Base-by-base conservation (phyloP, 2,329 filamentous ascomycete species). In the Monosporascus sp. region DNA sequence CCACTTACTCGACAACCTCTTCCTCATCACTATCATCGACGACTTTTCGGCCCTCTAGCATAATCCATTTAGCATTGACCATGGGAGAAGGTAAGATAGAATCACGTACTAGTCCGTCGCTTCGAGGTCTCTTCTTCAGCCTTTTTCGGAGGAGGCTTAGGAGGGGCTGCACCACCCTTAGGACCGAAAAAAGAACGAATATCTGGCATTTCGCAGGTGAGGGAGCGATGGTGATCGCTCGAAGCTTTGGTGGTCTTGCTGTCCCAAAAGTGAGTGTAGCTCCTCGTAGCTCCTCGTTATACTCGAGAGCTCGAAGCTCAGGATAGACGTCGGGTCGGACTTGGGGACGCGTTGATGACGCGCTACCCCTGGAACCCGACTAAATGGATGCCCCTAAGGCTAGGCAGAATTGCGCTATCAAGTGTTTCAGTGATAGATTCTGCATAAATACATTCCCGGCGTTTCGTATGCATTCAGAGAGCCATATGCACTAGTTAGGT, bases 151-250 rank as follows among this genome's bases (percentile, higher is more conserved):
- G 71, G 62, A 37, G 76, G 73, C 61, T 81, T 77, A 48, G 77
- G 72, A 49, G 80, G 74, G 45, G 79, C 74, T 62, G 80, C 77
- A 59, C 81, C 79, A 50, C 84, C 83, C 70, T 91, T 91, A 56
- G 88, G 84, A 52, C 87, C 85, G 76, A 97, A 97, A 73, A 97
- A 97, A 63, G 80, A 91, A 66, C 92, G 83, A 66, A 97, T 97
- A 72, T 97, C 93, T 58, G 91, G 84, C 91, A 96, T 96, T 57
- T 61, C 59, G 56, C 11, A 26, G 26, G 17, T n/a, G 14, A 17
- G 14, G 26, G 14, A 31, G 43, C 43, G n/a, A 46, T 27, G 17
- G 14, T 16, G 14, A 14, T 27, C 43, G 43, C 43, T 46, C 22
- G 22, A 27, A 17, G 24, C 8, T 46, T 19, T 7, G 9, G 17